Evolutionary conservation across 1,284 basidiomycete species (phyloP).

Genomic region (Ganoderma boninense): DNA sequence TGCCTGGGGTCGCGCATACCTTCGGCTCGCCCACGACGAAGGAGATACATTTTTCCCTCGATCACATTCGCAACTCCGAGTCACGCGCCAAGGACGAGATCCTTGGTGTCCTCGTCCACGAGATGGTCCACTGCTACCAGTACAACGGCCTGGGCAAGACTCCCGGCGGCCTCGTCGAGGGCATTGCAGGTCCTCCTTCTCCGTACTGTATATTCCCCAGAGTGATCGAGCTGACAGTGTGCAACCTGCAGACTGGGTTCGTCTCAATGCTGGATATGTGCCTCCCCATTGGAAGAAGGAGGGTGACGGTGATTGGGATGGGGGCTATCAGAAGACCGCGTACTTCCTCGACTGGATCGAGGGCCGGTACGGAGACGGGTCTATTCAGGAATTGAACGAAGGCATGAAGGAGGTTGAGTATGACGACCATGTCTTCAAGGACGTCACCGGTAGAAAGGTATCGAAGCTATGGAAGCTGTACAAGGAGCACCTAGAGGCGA

Average conservation of each 20-base stretch:
- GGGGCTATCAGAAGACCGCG: slow-evolving; percentile 73
- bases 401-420: slow-evolving; percentile 59
- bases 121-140: slow-evolving; percentile 81
- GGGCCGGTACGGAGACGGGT: slow-evolving; percentile 57
- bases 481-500: slow-evolving; percentile 46
- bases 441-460: slow-evolving; percentile 59
- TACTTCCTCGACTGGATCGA: slow-evolving; percentile 81
- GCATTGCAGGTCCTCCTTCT: slow-evolving; percentile 66
- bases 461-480: slow-evolving; percentile 65
- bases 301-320: slow-evolving; percentile 67
- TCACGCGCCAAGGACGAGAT: slow-evolving; percentile 66
- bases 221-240: slow-evolving; percentile 6
- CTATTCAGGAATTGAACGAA: slow-evolving; percentile 63
- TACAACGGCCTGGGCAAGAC: slow-evolving; percentile 65
- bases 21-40: slow-evolving; percentile 59
- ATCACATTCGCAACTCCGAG: slow-evolving; percentile 59
- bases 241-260: slow-evolving; percentile 65
- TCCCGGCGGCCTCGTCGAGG: slow-evolving; percentile 75
- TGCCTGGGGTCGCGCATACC: not conserved
- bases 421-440: slow-evolving; percentile 57
- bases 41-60: slow-evolving; percentile 75
- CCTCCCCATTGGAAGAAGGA: slow-evolving; percentile 72
- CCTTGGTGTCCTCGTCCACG: slow-evolving; percentile 68
- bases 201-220: not conserved
- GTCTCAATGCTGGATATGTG: slow-evolving; percentile 60